These are phyloP conservation scores for Bipolaris cookei DNA, from an alignment of 2,329 filamentous ascomycete species.

Conservation along the genomic window DNA sequence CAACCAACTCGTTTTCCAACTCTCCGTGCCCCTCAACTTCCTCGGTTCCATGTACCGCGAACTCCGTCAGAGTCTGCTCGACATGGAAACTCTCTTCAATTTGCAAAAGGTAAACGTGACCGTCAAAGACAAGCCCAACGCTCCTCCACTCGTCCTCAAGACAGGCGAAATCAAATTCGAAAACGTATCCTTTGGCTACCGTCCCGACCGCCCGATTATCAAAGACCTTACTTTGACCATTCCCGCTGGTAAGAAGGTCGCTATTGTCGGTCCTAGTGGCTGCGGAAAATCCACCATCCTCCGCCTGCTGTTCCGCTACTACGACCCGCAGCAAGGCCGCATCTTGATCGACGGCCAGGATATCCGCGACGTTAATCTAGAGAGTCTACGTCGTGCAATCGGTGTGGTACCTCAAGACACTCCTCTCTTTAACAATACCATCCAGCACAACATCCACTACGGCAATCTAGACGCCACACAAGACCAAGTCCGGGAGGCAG, in stretches of 20 bases:
- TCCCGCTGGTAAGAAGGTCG: conserved; percentile 93
- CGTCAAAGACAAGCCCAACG: conserved; percentile 77
- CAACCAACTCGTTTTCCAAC: conserved; percentile 97
- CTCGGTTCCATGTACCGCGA: conserved; percentile 97
- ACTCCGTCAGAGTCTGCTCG: conserved; percentile 88
- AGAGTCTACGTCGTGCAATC: conserved; percentile 82
- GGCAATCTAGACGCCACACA: conserved; percentile 78
- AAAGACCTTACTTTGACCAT: conserved; percentile 86
- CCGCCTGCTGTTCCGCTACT: conserved; percentile 89
- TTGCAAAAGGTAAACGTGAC: conserved; percentile 94
- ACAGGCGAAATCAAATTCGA: conserved; percentile 94
- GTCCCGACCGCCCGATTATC: conserved; percentile 83
- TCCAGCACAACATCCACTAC: conserved; percentile 94
- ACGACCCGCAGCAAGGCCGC: conserved; percentile 83
- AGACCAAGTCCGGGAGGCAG: conserved; percentile 77
- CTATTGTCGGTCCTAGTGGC: conserved; percentile 91
- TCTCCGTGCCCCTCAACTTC: conserved; percentile 96
- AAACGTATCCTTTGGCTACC: conserved; percentile 93
- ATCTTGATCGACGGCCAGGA: conserved; percentile 95
- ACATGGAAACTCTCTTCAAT: conserved; percentile 99
- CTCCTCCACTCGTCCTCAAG: conserved; percentile 72
- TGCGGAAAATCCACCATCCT: conserved; percentile 96
- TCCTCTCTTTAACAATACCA: conserved; percentile 94
- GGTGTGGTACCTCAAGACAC: conserved; percentile 98
- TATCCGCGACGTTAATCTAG: conserved; percentile 79